Evolutionary conservation across 2,329 filamentous ascomycete species (phyloP), one percentile per base, ranked within the genome.

Genomic region (Dendryphion nanum): DNA sequence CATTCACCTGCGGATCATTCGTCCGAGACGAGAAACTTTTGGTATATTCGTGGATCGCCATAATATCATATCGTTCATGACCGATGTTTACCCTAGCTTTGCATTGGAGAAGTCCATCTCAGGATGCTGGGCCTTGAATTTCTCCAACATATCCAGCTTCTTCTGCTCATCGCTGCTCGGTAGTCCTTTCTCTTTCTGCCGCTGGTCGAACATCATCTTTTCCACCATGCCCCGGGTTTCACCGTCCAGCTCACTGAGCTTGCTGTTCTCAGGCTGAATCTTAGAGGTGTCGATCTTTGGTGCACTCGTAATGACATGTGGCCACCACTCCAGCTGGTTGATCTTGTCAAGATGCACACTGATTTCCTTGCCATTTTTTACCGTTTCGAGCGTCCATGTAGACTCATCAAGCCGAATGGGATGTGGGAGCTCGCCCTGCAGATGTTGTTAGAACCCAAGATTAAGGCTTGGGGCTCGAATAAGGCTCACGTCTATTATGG

Each of bases 141-240:
- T 50, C 71, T 87, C 86, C 63, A 98, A 71, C 56, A 98, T 84
- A 39, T 98, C 91, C 62, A 82, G 70, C 79, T 97, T 97, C 76
- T 90, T 88, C 77, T 95, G 83, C 74, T 98, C 93, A 52, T 97
- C 93, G 50, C 88, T 95, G 10, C 85, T 89, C 32, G 89, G 88
- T 67, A 85, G 78, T 4, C 93, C 93, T 68, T 79, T 74, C 74
- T 97, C 90, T 81, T 98, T 98, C 74, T 97, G 90, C 51, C 86
- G 78, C 76, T 98, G 93, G 73, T 98, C 93, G 59, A 79, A 98
- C 93, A 98, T 98, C 93, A 98, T 98, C 81, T 98, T 98, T 81
- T 98, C 93, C 30, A 98, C 93, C 91, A 98, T 97, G 42, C 83
- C 80, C 48, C 93, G 80, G 37, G 93, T 98, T 76, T 95, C 86